Evolutionary conservation across 306 rosid species (phyloP).

Genomic region (Quercus wislizeni): DNA sequence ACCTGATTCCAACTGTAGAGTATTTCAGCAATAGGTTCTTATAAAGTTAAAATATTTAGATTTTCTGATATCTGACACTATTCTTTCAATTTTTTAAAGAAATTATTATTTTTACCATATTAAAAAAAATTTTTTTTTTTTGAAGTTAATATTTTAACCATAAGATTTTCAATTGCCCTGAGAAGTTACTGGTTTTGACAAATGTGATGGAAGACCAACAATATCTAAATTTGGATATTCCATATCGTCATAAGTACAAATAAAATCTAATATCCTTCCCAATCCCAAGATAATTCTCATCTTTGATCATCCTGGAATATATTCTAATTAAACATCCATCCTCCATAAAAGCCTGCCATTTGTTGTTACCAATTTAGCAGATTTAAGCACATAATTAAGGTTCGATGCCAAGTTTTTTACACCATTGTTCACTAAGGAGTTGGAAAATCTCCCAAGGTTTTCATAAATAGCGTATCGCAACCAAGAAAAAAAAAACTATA

Average conservation of each 20-base stretch:
- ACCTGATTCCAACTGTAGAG: background rate
- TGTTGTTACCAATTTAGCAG: background rate
- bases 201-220: too few relatives aligned
- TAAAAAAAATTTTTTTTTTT: too few relatives aligned
- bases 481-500: background rate
- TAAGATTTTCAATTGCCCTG: too few relatives aligned
- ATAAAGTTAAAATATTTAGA: background rate
- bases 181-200: too few relatives aligned
- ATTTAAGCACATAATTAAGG: background rate
- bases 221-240: too few relatives aligned
- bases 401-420: background rate
- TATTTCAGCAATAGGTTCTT: background rate
- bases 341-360: background rate
- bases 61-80: background rate
- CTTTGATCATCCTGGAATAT: too few relatives aligned
- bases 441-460: background rate
- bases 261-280: too few relatives aligned
- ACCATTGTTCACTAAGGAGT: background rate
- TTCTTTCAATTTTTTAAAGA: background rate
- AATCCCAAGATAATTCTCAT: too few relatives aligned
- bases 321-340: background rate
- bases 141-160: too few relatives aligned
- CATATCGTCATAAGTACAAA: too few relatives aligned
- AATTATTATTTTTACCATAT: too few relatives aligned
- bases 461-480: background rate